Evolutionary conservation across 169 alveolate genomes (phyloP).

Genomic region (Babesia ovata): DNA sequence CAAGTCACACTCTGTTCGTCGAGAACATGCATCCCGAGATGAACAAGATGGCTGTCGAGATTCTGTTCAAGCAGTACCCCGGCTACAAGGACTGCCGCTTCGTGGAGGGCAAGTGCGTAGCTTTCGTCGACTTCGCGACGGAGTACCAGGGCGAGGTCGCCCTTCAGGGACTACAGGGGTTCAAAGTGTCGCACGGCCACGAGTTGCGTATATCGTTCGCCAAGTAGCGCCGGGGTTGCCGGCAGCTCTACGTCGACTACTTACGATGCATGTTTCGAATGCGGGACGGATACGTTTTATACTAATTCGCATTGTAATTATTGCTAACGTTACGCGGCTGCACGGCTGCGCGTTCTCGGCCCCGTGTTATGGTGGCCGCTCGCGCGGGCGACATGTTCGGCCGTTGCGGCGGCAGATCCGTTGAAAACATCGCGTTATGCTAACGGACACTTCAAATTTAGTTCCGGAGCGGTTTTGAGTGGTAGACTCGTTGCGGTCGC

Average conservation of each 20-base stretch:
- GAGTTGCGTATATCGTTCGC: constrained; percentile 78
- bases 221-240: constrained; percentile 16
- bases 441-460: neutral
- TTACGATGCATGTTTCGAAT: neutral
- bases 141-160: constrained; percentile 81
- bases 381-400: neutral
- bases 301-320: neutral
- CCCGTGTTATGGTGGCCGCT: neutral
- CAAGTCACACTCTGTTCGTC: constrained; percentile 76
- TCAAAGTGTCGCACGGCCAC: constrained; percentile 77
- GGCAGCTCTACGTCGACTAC: constrained; percentile 5
- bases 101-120: constrained; percentile 82
- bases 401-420: neutral
- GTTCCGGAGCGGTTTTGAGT: neutral
- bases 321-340: neutral
- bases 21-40: constrained; percentile 81
- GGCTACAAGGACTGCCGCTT: constrained; percentile 80
- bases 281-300: neutral
- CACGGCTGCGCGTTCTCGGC: neutral
- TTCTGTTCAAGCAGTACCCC: constrained; percentile 83
- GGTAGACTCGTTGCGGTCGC: too few species aligned
- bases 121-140: constrained; percentile 80
- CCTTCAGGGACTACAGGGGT: constrained; percentile 83
- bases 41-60: constrained; percentile 77
- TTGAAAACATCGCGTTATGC: neutral